phyloP scores from a whole-genome alignment of 1,284 basidiomycete species.

The Pholiota adiposa region DNA sequence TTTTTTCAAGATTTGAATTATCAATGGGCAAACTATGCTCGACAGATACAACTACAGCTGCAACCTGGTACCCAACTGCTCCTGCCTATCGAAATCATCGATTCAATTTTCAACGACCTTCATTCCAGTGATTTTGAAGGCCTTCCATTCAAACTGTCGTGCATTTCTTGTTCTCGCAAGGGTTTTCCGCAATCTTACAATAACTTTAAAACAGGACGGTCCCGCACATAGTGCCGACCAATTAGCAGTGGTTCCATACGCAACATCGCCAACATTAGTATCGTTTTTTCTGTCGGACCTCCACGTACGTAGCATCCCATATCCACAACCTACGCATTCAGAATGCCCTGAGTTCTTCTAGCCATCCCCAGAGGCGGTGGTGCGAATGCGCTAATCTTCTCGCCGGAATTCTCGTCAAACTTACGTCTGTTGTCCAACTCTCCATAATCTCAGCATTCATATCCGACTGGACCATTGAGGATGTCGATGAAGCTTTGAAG shows the following conservation, averaged over 20 bases:
- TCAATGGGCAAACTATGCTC: neutral
- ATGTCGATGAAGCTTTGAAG: conserved; percentile 7
- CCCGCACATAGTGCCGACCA: neutral
- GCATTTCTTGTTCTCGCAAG: conserved; percentile 14
- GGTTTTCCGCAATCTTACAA: conserved; percentile 17
- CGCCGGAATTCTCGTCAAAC: conserved; percentile 7
- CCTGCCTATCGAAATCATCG: conserved; percentile 21
- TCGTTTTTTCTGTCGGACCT: conserved; percentile 7
- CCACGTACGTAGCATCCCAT: neutral
- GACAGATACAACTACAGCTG: neutral
- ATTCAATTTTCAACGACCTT: conserved; percentile 14
- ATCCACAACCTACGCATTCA: neutral
- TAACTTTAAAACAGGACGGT: conserved; percentile 11
- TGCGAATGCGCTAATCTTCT: neutral
- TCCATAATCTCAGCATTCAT: conserved; percentile 13
- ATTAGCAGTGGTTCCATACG: neutral
- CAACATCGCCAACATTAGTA: neutral
- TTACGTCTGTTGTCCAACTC: conserved; percentile 10
- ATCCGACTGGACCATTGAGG: conserved; percentile 17
- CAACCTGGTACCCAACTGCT: neutral
- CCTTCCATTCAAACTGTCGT: conserved; percentile 5
- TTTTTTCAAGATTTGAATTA: neutral
- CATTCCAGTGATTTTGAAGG: neutral
- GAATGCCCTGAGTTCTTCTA: neutral
- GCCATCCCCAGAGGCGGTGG: neutral